Conservation (phyloP, 2,329 filamentous ascomycete species). For the Penicillium frequentans region DNA sequence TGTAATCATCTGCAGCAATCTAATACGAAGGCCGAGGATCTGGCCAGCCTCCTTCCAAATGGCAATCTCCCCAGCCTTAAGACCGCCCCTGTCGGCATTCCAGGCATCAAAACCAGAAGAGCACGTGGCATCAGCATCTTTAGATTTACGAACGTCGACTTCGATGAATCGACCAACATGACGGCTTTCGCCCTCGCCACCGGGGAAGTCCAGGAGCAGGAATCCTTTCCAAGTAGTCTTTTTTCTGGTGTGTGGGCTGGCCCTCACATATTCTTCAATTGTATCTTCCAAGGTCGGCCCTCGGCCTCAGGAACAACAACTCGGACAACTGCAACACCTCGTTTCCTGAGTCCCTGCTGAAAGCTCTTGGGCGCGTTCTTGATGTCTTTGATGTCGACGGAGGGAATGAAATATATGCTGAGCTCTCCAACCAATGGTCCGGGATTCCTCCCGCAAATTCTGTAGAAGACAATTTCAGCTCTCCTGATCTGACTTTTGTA, state of each 20-base stretch:
- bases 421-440: neutral
- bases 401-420: neutral
- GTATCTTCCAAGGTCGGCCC: neutral
- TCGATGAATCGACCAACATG: neutral
- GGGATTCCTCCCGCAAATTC: neutral
- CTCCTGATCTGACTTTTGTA: neutral
- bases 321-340: neutral
- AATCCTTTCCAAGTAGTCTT: neutral
- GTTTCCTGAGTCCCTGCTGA: neutral
- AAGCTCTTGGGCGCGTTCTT: neutral
- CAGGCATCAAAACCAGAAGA: neutral
- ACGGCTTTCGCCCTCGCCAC: neutral
- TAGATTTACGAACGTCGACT: neutral
- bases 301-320: neutral
- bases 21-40: neutral
- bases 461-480: neutral
- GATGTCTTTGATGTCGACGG: neutral
- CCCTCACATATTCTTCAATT: neutral
- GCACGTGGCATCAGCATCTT: neutral
- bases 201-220: constrained; percentile 1
- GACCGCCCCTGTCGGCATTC: neutral
- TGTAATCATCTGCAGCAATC: no score
- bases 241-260: neutral
- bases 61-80: neutral
- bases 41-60: neutral